phyloP scores from a whole-genome alignment of 805 yeast species.

The Candida maris region DNA sequence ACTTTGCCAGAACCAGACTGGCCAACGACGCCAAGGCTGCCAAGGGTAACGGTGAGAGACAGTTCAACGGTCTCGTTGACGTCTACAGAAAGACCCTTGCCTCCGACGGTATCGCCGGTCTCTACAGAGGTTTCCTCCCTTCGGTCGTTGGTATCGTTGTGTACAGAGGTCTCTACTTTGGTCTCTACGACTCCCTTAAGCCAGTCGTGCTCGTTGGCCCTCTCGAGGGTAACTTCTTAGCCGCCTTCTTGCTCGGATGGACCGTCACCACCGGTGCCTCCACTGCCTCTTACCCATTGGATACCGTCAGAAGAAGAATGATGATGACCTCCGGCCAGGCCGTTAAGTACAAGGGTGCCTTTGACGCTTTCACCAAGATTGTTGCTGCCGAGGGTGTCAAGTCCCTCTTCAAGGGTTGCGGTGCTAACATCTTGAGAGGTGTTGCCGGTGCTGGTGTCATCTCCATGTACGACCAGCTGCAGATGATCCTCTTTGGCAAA shows the following conservation, averaged over 20 bases:
- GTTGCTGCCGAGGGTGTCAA: constrained; percentile 93
- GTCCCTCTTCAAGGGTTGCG: constrained; percentile 98
- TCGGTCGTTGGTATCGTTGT: constrained; percentile 96
- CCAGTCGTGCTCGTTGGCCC: constrained; percentile 93
- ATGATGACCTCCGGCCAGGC: constrained; percentile 99
- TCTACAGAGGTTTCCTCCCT: constrained; percentile 99
- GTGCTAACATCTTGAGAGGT: constrained; percentile 99
- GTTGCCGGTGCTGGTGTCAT: constrained; percentile 99
- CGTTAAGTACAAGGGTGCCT: constrained; percentile 92
- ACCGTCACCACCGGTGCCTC: constrained; percentile 97
- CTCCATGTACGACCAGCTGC: constrained; percentile 96
- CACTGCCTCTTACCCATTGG: constrained; percentile 98
- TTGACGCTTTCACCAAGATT: constrained; percentile 87
- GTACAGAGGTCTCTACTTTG: constrained; percentile 99
- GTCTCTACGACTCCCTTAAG: constrained; percentile 94
- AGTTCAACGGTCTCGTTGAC: constrained; percentile 95
- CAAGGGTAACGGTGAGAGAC: constrained; percentile 84
- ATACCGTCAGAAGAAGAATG: constrained; percentile 99
- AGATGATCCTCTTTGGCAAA: constrained; percentile 93
- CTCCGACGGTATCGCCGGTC: constrained; percentile 96
- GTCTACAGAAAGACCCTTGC: constrained; percentile 95
- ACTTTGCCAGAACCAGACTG: constrained; percentile 98
- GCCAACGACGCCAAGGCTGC: constrained; percentile 96
- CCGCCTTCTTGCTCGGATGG: constrained; percentile 97
- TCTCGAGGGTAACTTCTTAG: constrained; percentile 90